phyloP scores from a whole-genome alignment of 2,329 filamentous ascomycete species.

The Pyrenophora graminea region DNA sequence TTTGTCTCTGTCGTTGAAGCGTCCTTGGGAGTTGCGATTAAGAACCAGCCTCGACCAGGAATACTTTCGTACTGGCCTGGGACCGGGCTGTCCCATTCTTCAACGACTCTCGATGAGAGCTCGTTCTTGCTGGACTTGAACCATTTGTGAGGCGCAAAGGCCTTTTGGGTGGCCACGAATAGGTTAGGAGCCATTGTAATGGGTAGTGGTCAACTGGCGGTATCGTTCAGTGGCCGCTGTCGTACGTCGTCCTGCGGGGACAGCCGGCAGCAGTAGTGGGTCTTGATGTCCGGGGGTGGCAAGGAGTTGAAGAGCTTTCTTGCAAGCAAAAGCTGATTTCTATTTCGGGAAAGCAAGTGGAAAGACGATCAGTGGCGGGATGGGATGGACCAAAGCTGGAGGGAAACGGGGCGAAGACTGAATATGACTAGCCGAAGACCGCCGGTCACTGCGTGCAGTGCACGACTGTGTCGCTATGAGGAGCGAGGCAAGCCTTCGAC shows the following conservation, averaged over 20 bases:
- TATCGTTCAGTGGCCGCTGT: conserved; percentile 8
- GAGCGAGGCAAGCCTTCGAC: conserved; percentile 23
- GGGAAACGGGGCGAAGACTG: conserved; percentile 15
- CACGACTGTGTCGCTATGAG: conserved; percentile 32
- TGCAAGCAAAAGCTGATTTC: not conserved
- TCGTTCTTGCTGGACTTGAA: conserved; percentile 49
- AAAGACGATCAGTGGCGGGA: not conserved
- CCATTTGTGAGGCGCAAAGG: conserved; percentile 56
- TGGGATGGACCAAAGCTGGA: conserved; percentile 1
- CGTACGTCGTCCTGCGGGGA: conserved; percentile 10
- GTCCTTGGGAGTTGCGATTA: conserved; percentile 48
- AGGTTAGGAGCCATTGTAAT: conserved; percentile 56
- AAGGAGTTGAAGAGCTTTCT: conserved; percentile 2
- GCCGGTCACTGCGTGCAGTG: conserved; percentile 35
- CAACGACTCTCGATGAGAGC: conserved; percentile 48
- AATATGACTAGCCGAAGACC: conserved; percentile 27
- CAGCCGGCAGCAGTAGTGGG: conserved; percentile 9
- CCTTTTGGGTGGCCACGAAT: conserved; percentile 54
- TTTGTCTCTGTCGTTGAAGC: conserved; percentile 28
- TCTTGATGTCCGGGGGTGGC: conserved; percentile 8
- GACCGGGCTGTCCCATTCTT: conserved; percentile 54
- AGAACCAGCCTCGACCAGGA: conserved; percentile 56
- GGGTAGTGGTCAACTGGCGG: conserved; percentile 3
- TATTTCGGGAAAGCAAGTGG: conserved; percentile 2
- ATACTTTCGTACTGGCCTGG: conserved; percentile 57